Conservation (phyloP, 2,329 filamentous ascomycete species). For the Exophiala mesophila region DNA sequence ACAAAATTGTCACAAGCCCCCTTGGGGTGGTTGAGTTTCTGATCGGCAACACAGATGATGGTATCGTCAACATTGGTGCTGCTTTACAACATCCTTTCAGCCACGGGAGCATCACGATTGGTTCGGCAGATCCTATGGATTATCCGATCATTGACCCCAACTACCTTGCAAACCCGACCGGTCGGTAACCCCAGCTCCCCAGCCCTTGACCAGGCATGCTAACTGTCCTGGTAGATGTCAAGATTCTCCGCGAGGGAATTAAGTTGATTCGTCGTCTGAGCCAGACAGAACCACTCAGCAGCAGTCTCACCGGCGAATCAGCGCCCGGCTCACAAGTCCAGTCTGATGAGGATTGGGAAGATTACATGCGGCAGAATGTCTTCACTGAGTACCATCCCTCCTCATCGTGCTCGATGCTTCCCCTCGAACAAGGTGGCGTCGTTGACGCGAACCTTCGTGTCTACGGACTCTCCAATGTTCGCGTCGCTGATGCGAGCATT, state of each 20-base stretch:
- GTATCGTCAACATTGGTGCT: slow-evolving; percentile 19
- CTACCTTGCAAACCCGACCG: slow-evolving; percentile 41
- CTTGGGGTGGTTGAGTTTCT: slow-evolving; percentile 24
- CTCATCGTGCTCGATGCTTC: slow-evolving; percentile 43
- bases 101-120: slow-evolving; percentile 24
- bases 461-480: slow-evolving; percentile 35
- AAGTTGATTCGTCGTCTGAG: slow-evolving; percentile 33
- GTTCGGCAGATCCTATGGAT: slow-evolving; percentile 32
- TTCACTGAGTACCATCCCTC: slow-evolving; percentile 24
- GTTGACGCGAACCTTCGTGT: slow-evolving; percentile 41
- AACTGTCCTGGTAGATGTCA: slow-evolving; percentile 31
- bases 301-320: slow-evolving; percentile 32
- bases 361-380: slow-evolving; percentile 18
- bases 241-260: slow-evolving; percentile 36
- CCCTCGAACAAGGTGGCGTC: slow-evolving; percentile 40
- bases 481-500: slow-evolving; percentile 35
- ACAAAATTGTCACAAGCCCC: slow-evolving; percentile 18
- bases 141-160: slow-evolving; percentile 40
- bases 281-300: slow-evolving; percentile 29
- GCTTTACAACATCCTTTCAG: slow-evolving; percentile 26
- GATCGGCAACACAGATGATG: slow-evolving; percentile 28
- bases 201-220: slow-evolving; percentile 8
- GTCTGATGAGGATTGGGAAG: slow-evolving; percentile 30
- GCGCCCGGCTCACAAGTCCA: slow-evolving; percentile 23
- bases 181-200: slow-evolving; percentile 5